Evolutionary conservation across 108 stramenopile genomes (phyloP), one percentile per base, ranked within the genome.

Genomic region (Cyclotella atomus): DNA sequence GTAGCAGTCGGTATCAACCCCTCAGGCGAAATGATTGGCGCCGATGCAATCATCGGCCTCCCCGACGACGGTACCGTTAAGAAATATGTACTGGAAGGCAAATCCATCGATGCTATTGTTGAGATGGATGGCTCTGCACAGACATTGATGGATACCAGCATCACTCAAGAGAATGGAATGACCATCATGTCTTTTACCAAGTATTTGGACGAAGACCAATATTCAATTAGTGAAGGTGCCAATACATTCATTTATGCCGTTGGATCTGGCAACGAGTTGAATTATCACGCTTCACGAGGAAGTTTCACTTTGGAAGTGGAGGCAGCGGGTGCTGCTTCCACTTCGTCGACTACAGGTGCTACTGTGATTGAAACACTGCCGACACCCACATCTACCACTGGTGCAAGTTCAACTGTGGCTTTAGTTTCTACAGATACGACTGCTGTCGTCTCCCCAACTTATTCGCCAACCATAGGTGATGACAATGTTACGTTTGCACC

Each of bases 171-270:
- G 17, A 59, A 64, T 20, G 72, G 73, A 0, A 52, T 38, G 38
- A 88, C 88, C 4, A 65, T 65, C 4, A 65, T 92, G 85, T 57
- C 24, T 17, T 92, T 88, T 68, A 82, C 87, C 30, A 89, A 89
- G 75, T 53, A 78, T 24, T 52, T 89, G 54, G 79, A 59, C 0
- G 87, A 89, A 59, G 78, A 65, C 5, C 81, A 87, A 41, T 67
- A 68, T 49, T 69, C 77, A 3, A 86, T 91, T 1, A 35, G 25
- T 5, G 59, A 60, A 12, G 70, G 47, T 20, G 27, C 28, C 0
- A 88, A 87, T 57, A 65, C 57, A 5, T 87, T 88, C 35, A 41
- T 91, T 38, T 69, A 54, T 21, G 85, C 89, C 9, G 46, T 47
- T 38, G 89, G 89, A 15, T 60, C 56, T 9, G 36, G 27, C 46